phyloP scores from a whole-genome alignment of 176 grass and related monocot species.

The maize (Zea mays) region DNA sequence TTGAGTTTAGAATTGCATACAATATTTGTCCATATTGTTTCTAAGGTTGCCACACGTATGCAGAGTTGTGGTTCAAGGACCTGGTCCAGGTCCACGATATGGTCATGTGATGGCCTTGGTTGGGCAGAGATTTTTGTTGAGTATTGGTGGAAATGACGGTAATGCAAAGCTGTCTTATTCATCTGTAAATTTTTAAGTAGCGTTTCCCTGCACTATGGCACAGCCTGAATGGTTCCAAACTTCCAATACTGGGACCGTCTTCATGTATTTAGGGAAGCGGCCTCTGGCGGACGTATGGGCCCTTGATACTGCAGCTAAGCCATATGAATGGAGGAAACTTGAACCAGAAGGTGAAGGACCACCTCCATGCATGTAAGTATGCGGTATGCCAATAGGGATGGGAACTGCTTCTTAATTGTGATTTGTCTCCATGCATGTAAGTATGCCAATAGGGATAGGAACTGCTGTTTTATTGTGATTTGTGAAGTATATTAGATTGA shows the following conservation, averaged over 20 bases:
- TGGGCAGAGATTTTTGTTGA: constrained; percentile 96
- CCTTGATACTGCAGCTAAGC: constrained; percentile 97
- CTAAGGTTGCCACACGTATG: constrained; percentile 42
- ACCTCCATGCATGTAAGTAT: no score
- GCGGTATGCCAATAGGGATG: no score
- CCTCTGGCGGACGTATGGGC: constrained; percentile 99
- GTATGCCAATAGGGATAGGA: constrained; percentile 26
- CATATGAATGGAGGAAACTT: constrained; percentile 99
- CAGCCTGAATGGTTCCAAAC: constrained; percentile 7
- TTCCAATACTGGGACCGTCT: constrained; percentile 25
- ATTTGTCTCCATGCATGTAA: constrained; percentile 99
- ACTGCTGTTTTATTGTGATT: constrained; percentile 10
- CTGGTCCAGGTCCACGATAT: constrained; percentile 95
- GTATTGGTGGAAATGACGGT: constrained; percentile 99
- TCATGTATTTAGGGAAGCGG: constrained; percentile 66
- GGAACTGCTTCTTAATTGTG: no score
- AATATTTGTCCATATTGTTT: constrained; percentile 19
- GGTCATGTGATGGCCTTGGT: constrained; percentile 99
- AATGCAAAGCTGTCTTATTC: constrained; percentile 36
- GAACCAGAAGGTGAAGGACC: constrained; percentile 99
- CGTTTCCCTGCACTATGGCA: constrained; percentile 1
- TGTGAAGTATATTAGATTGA: constrained; percentile 18
- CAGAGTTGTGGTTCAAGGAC: constrained; percentile 99
- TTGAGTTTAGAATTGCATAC: constrained; percentile 21
- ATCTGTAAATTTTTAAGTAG: constrained; percentile 27